Evolutionary conservation across 73 alveolate species (phyloP).

Genomic region (Stentor coeruleus): DNA sequence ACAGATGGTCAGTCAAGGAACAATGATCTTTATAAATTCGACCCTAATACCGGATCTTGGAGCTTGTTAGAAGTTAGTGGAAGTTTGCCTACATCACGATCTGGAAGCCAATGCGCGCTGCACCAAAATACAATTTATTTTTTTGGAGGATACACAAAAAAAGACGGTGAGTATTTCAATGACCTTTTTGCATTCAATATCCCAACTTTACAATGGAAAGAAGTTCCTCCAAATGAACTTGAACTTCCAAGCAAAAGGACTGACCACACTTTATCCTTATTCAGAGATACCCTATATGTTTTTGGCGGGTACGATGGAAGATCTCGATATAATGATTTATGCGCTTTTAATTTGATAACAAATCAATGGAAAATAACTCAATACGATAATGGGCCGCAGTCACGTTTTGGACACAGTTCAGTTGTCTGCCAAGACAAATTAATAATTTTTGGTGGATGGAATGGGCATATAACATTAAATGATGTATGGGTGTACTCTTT

Average conservation of each 20-base stretch:
- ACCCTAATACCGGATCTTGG: slow-evolving; percentile 39
- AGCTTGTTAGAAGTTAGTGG: slow-evolving; percentile 30
- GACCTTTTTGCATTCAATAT: slow-evolving; percentile 37
- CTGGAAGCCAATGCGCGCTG: slow-evolving; percentile 65
- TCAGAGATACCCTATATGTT: not conserved
- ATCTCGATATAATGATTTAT: not conserved
- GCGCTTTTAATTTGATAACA: not conserved
- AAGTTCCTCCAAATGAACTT: slow-evolving; percentile 46
- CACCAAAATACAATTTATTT: slow-evolving; percentile 54
- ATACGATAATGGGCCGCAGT: too few species aligned
- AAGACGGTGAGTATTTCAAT: slow-evolving; percentile 60
- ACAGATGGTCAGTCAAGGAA: slow-evolving; percentile 52
- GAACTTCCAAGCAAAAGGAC: slow-evolving; percentile 54
- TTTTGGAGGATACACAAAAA: slow-evolving; percentile 83
- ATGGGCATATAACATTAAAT: slow-evolving; percentile 74
- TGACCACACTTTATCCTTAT: too few species aligned
- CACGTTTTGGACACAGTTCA: slow-evolving; percentile 87
- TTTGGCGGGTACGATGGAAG: not conserved
- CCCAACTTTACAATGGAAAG: slow-evolving; percentile 41
- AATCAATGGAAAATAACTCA: slow-evolving; percentile 3
- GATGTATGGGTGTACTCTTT: slow-evolving; percentile 70
- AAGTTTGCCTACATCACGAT: slow-evolving; percentile 40
- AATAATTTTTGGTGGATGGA: slow-evolving; percentile 95
- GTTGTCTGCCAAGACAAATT: slow-evolving; percentile 56
- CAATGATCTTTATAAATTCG: slow-evolving; percentile 43